phyloP scores from a whole-genome alignment of 805 yeast species.

The Myxozyma geophila region DNA sequence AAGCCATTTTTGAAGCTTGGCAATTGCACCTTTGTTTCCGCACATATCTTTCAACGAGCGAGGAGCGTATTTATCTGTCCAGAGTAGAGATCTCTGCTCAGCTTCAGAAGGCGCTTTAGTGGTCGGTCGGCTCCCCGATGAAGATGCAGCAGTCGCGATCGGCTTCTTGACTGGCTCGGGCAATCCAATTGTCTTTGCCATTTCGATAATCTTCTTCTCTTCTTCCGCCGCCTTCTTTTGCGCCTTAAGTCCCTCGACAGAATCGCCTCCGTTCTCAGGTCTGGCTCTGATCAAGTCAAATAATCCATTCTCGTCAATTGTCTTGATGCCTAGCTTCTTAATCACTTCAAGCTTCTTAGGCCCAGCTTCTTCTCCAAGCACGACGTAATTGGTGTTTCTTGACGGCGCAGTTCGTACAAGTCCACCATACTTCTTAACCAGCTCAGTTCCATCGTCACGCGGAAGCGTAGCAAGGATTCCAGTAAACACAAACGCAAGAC shows the following conservation, averaged over 20 bases:
- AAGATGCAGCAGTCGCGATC: neutral
- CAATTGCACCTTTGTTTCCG: constrained; percentile 83
- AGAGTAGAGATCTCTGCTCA: constrained; percentile 51
- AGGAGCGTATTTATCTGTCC: constrained; percentile 97
- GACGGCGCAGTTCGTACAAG: constrained; percentile 65
- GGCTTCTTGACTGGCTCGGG: constrained; percentile 17
- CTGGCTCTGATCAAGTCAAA: constrained; percentile 69
- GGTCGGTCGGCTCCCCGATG: neutral
- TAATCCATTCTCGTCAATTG: constrained; percentile 87
- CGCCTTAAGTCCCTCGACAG: constrained; percentile 77
- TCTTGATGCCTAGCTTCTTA: constrained; percentile 70
- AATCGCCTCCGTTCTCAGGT: constrained; percentile 92
- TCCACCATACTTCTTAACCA: constrained; percentile 89
- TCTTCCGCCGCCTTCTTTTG: constrained; percentile 70
- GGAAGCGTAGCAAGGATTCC: constrained; percentile 83
- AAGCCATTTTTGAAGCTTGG: constrained; percentile 74
- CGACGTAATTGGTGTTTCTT: constrained; percentile 83
- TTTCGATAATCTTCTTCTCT: constrained; percentile 59
- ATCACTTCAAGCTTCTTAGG: constrained; percentile 90
- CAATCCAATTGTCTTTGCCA: constrained; percentile 53
- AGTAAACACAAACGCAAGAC: constrained; percentile 90
- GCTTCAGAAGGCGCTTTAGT: neutral
- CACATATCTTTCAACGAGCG: constrained; percentile 73
- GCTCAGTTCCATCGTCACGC: constrained; percentile 71
- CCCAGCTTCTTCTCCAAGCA: constrained; percentile 94